Conservation (phyloP, 106 monocot species). For the Hemerocallis citrina region DNA sequence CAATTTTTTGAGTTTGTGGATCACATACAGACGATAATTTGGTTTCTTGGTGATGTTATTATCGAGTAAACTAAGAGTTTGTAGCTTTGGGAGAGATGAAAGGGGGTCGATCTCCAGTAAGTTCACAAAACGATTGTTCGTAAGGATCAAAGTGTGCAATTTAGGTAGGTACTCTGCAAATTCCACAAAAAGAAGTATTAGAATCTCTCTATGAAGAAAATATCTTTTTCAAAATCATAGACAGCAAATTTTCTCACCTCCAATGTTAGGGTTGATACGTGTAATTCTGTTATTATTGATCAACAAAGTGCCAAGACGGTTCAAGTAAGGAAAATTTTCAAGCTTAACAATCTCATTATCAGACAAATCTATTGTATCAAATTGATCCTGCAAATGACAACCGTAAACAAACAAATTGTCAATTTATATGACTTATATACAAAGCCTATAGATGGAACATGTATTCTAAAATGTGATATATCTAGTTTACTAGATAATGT, state of each 20-base stretch:
- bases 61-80: constrained; percentile 83
- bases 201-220: not conserved
- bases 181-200: not conserved
- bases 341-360: constrained; percentile 99
- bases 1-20: constrained; percentile 75
- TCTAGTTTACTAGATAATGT: too few species aligned
- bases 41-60: constrained; percentile 96
- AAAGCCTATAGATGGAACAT: not conserved
- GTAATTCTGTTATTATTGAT: constrained; percentile 97
- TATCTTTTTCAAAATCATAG: not conserved
- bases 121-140: constrained; percentile 94
- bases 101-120: constrained; percentile 97
- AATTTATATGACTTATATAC: not conserved
- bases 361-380: constrained; percentile 88
- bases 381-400: constrained; percentile 70
- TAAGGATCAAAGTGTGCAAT: constrained; percentile 85
- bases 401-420: constrained; percentile 1
- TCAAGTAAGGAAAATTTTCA: constrained; percentile 81
- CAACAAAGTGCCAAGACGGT: constrained; percentile 80
- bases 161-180: constrained; percentile 81
- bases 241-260: constrained; percentile 52
- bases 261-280: constrained; percentile 87
- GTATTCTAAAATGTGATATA: not conserved
- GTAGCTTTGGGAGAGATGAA: constrained; percentile 77
- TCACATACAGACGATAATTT: constrained; percentile 90